phyloP scores from a whole-genome alignment of 257 asterid species.

The Jacaranda copaia region DNA sequence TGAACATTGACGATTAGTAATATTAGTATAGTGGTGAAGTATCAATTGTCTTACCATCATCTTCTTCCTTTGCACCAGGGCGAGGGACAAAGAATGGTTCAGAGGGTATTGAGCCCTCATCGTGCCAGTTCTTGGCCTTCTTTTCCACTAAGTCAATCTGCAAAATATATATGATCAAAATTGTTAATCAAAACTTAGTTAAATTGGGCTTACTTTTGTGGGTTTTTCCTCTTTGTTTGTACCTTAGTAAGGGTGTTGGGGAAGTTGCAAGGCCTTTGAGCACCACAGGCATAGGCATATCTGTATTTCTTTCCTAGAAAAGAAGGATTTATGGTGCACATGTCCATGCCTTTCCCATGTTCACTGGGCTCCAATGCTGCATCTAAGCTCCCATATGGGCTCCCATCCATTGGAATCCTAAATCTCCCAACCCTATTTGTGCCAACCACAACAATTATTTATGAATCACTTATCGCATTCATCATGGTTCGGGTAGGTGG shows the following conservation, averaged over 20 bases:
- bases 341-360: slow-evolving; percentile 93
- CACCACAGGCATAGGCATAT: slow-evolving; percentile 97
- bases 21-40: too few species aligned
- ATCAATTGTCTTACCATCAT: slow-evolving; percentile 67
- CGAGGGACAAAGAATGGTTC: slow-evolving; percentile 96
- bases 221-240: not conserved
- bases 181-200: too few species aligned
- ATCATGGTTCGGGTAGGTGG: not conserved
- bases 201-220: too few species aligned
- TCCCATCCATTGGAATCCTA: slow-evolving; percentile 83
- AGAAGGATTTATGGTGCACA: slow-evolving; percentile 89
- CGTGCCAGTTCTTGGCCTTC: slow-evolving; percentile 89
- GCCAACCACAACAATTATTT: not conserved
- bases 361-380: slow-evolving; percentile 91
- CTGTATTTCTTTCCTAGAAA: slow-evolving; percentile 80
- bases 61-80: slow-evolving; percentile 84
- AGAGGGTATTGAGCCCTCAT: slow-evolving; percentile 84
- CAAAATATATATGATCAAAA: not conserved
- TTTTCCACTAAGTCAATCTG: slow-evolving; percentile 64
- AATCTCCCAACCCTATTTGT: slow-evolving; percentile 81
- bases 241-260: slow-evolving; percentile 98
- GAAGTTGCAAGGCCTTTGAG: slow-evolving; percentile 91
- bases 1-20: too few species aligned
- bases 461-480: not conserved
- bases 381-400: slow-evolving; percentile 72